Percentiles rank a stretch among this genome's conserved stretches.
Evolutionary conservation across 2,329 filamentous ascomycete genomes (phyloP).

Genomic region (Fusarium foetens): DNA sequence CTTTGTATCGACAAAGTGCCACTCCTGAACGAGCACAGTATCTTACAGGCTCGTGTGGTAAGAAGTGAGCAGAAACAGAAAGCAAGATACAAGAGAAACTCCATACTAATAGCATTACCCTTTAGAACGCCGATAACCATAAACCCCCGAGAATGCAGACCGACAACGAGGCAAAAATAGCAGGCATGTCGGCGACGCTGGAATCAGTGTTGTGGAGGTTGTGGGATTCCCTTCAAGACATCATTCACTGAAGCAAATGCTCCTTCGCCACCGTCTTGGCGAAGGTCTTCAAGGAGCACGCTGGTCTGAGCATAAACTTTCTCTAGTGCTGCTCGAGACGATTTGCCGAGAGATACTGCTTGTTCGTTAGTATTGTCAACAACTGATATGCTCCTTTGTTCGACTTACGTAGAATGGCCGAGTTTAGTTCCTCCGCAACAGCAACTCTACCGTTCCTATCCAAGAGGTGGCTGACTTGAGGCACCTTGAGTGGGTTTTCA

Average conservation of each 20-base stretch:
- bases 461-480: conserved; percentile 79
- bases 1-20: conserved; percentile 3
- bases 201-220: conserved; percentile 48
- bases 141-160: conserved; percentile 32
- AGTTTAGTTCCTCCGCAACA: conserved; percentile 94
- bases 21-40: neutral
- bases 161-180: conserved; percentile 10
- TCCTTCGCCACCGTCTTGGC: conserved; percentile 80
- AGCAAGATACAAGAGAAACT: conserved; percentile 14
- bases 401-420: conserved; percentile 84
- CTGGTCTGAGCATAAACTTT: conserved; percentile 86
- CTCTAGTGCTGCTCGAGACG: conserved; percentile 85
- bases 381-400: neutral
- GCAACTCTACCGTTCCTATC: conserved; percentile 77
- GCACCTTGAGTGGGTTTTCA: conserved; percentile 78
- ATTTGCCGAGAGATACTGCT: conserved; percentile 88
- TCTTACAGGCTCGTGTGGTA: neutral
- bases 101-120: conserved; percentile 24
- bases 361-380: conserved; percentile 29
- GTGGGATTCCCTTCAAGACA: conserved; percentile 59
- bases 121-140: conserved; percentile 39
- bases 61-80: neutral
- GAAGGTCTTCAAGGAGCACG: conserved; percentile 83
- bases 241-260: conserved; percentile 77
- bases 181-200: neutral